phyloP scores from a whole-genome alignment of 2,329 filamentous ascomycete species.

The Xylaria hypoxylon region DNA sequence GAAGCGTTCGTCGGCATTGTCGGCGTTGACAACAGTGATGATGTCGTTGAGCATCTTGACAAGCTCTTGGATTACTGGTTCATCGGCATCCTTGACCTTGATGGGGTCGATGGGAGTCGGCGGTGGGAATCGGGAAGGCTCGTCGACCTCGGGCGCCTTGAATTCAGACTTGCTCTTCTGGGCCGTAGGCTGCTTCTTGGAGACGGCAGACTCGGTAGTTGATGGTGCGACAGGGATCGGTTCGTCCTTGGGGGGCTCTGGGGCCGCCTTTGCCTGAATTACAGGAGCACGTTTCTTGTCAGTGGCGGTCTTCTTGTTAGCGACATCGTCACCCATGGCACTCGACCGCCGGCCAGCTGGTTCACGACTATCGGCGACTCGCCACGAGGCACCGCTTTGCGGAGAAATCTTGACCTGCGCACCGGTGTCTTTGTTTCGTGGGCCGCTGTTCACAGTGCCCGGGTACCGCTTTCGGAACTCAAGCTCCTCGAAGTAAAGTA shows the following conservation, averaged over 20 bases:
- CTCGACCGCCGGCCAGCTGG: slow-evolving; percentile 48
- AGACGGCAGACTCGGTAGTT: slow-evolving; percentile 39
- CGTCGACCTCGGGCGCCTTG: slow-evolving; percentile 72
- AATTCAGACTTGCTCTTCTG: slow-evolving; percentile 53
- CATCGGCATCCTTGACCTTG: slow-evolving; percentile 77
- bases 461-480: slow-evolving; percentile 90
- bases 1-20: slow-evolving; percentile 82
- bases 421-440: slow-evolving; percentile 69
- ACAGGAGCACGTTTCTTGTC: slow-evolving; percentile 34
- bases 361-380: slow-evolving; percentile 50
- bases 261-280: slow-evolving; percentile 37
- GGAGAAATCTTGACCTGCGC: slow-evolving; percentile 84
- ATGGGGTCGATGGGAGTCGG: slow-evolving; percentile 82
- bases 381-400: slow-evolving; percentile 84
- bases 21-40: slow-evolving; percentile 91
- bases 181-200: slow-evolving; percentile 23
- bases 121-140: slow-evolving; percentile 72
- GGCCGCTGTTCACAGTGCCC: slow-evolving; percentile 57
- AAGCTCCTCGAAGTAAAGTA: slow-evolving; percentile 94
- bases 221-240: slow-evolving; percentile 52
- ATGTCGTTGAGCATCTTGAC: slow-evolving; percentile 97
- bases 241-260: slow-evolving; percentile 45
- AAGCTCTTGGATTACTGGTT: slow-evolving; percentile 91
- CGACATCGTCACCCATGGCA: slow-evolving; percentile 44
- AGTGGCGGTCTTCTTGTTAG: slow-evolving; percentile 47